Base-by-base conservation (phyloP, 23 red algal genomes). In the Agarophyton chilense region DNA sequence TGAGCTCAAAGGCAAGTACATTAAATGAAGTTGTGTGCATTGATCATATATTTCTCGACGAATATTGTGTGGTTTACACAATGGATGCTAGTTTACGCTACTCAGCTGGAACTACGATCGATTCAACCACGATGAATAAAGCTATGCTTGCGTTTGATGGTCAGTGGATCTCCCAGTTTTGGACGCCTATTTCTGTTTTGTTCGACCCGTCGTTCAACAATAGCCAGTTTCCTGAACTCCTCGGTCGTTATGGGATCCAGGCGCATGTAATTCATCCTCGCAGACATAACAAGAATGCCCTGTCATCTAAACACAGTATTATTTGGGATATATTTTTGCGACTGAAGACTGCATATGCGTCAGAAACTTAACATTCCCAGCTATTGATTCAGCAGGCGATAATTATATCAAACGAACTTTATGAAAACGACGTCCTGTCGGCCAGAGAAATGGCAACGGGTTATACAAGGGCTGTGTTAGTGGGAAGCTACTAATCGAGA, bases 281-380 rank as follows among this genome's bases (percentile, higher is more conserved):
- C 16, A 31, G 72, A 31, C 72, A 54, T 42, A 78, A 49, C 16
- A 78, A 52, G 44, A 78, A 78, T 1, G 43, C 0, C 49, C 19
- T 78, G 43, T 29, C 44, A 78, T 78, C 41, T 11, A 78, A 78
- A 51, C 72, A 78, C 11, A 78, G 44, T n/a, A 78, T 78, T 26
- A 4, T 78, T 9, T 0, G 72, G 22, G 72, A 78, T 51, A 50
- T 78, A 44, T 14, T 52, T 29, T 10, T 0, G 22, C 12, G 0
- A 26, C 50, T 78, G 44, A 6, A 12, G 12, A 6, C 44, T 9
- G 44, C 7, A 61, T 6, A 61, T 6, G 19, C 19, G n/a, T 31
- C 19, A 61, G n/a, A 61, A 34, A 67, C 5, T 9, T 47, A 18
- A 22, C 7, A 28, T n/a, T n/a, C n/a, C n/a, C n/a, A 6, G 4